A percentile compares a stretch with the other conserved stretches of the same genome.
Evolutionary conservation across 176 grass and related monocot species (phyloP).

Genomic region (Oryza meyeriana): DNA sequence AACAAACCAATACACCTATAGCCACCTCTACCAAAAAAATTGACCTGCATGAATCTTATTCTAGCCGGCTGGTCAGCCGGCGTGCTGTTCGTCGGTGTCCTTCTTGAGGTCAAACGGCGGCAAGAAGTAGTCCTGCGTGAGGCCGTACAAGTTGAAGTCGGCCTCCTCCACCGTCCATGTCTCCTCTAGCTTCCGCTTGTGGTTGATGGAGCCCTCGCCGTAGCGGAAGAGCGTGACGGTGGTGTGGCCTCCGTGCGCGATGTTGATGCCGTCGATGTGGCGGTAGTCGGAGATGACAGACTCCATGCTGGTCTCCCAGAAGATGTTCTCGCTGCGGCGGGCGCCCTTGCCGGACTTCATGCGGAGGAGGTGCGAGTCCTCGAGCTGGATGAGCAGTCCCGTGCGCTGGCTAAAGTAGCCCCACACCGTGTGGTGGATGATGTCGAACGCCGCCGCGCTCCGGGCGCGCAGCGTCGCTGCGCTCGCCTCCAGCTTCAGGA

Average conservation of each 20-base stretch:
- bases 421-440: constrained; percentile 98
- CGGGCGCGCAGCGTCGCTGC: constrained; percentile 51
- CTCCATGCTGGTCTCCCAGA: constrained; percentile 98
- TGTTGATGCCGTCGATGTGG: constrained; percentile 77
- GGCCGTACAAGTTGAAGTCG: constrained; percentile 79
- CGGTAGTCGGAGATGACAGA: constrained; percentile 89
- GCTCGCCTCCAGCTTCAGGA: constrained; percentile 89
- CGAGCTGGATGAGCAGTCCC: constrained; percentile 90
- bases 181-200: constrained; percentile 96
- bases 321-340: constrained; percentile 69
- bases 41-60: constrained; percentile 11
- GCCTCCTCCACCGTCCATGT: constrained; percentile 93
- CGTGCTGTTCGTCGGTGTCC: constrained; percentile 37
- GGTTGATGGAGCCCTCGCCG: constrained; percentile 91
- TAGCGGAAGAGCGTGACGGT: constrained; percentile 79
- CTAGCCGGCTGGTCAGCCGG: neutral
- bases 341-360: constrained; percentile 80
- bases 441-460: constrained; percentile 70
- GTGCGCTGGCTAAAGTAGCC: constrained; percentile 98
- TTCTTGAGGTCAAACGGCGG: constrained; percentile 70
- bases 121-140: constrained; percentile 69
- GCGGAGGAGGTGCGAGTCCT: constrained; percentile 86
- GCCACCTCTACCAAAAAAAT: neutral
- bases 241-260: constrained; percentile 84
- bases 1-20: constrained; percentile 2